phyloP scores from a whole-genome alignment of 345 rosid species.

The Geranium rotundifolium region DNA sequence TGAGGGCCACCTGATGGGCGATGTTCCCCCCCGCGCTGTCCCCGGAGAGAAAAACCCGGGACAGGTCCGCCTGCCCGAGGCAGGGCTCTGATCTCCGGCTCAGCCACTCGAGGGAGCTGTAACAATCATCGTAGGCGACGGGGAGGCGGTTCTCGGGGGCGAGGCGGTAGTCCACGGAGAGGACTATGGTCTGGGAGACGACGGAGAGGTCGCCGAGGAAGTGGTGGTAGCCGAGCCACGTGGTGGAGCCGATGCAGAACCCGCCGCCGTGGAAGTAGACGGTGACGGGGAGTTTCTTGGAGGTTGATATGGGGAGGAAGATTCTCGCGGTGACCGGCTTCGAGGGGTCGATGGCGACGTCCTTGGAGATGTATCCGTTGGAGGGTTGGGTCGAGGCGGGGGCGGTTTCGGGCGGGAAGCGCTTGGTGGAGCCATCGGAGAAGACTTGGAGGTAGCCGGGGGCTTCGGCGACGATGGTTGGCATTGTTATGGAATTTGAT shows the following conservation, averaged over 20 bases:
- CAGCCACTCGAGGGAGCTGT: slow-evolving; percentile 38
- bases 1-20: slow-evolving; percentile 35
- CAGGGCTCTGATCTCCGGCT: slow-evolving; percentile 29
- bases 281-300: slow-evolving; percentile 22
- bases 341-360: slow-evolving; percentile 24
- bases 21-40: slow-evolving; percentile 68
- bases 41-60: slow-evolving; percentile 36
- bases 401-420: slow-evolving; percentile 26
- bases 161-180: slow-evolving; percentile 49
- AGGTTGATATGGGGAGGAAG: slow-evolving; percentile 25
- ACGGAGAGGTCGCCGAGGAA: slow-evolving; percentile 49
- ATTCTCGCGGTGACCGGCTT: slow-evolving; percentile 40
- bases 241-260: slow-evolving; percentile 49
- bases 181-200: slow-evolving; percentile 22
- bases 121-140: slow-evolving; percentile 44
- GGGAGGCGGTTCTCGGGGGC: slow-evolving; percentile 56
- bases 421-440: slow-evolving; percentile 40
- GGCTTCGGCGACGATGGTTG: slow-evolving; percentile 25
- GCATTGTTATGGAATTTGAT: neutral
- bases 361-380: slow-evolving; percentile 34
- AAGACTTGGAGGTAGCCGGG: slow-evolving; percentile 45
- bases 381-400: slow-evolving; percentile 20
- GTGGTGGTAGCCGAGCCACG: slow-evolving; percentile 53
- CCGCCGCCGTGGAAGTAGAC: slow-evolving; percentile 67
- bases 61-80: slow-evolving; percentile 32